Evolutionary conservation across 1,139 yeast genomes (phyloP).

Genomic region (Yamadazyma atlantica): DNA sequence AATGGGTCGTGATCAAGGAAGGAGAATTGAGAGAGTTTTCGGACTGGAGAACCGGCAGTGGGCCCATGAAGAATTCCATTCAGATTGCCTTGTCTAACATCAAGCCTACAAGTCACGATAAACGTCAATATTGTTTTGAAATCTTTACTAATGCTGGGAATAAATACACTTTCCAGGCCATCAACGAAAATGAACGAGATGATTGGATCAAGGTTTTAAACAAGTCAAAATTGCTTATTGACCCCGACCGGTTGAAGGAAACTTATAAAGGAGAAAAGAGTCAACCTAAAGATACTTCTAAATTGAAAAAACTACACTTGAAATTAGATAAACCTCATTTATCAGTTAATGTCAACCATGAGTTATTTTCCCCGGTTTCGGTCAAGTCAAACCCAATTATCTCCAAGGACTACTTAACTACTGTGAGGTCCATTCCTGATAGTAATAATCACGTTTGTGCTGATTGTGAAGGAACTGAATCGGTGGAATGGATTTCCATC

Average conservation of each 20-base stretch:
- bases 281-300: background rate
- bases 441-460: slow-evolving; percentile 68
- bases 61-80: slow-evolving; percentile 66
- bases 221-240: slow-evolving; percentile 48
- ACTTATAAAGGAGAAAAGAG: slow-evolving; percentile 2
- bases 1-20: slow-evolving; percentile 75
- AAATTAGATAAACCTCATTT: slow-evolving; percentile 9
- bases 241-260: slow-evolving; percentile 25
- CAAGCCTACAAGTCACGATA: slow-evolving; percentile 49
- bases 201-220: slow-evolving; percentile 66
- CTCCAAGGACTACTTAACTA: slow-evolving; percentile 31
- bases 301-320: slow-evolving; percentile 10
- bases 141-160: slow-evolving; percentile 67
- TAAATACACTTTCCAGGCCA: slow-evolving; percentile 78
- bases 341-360: background rate
- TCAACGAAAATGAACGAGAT: slow-evolving; percentile 64
- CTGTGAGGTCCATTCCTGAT: slow-evolving; percentile 48
- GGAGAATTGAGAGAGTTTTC: slow-evolving; percentile 72
- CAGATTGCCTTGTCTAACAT: slow-evolving; percentile 73
- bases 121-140: slow-evolving; percentile 66
- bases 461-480: slow-evolving; percentile 67
- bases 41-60: slow-evolving; percentile 77
- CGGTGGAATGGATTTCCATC: slow-evolving; percentile 87
- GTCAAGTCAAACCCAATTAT: slow-evolving; percentile 24
- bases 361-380: slow-evolving; percentile 31